Evolutionary conservation across 495 filamentous ascomycete genomes (phyloP).

Genomic region (Neurospora intermedia): DNA sequence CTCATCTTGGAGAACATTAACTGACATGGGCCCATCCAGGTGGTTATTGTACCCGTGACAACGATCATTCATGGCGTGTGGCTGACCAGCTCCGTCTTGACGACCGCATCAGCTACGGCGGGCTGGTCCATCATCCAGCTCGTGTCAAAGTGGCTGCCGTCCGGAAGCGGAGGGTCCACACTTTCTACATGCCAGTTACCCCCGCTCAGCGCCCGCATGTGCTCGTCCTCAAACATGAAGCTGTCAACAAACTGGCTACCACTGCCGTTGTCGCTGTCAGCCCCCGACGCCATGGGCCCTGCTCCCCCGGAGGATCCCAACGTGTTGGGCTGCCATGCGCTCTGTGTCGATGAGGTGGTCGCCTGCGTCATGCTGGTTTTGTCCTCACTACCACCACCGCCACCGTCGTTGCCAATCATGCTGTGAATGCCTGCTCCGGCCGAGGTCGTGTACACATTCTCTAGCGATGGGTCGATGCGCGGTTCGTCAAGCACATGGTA

Average conservation of each 20-base stretch:
- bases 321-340: not conserved
- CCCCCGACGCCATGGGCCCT: not conserved
- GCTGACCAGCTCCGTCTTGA: not conserved
- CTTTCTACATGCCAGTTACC: not conserved
- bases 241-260: not conserved
- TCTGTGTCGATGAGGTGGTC: not conserved
- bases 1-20: not conserved
- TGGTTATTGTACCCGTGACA: not conserved
- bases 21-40: not conserved
- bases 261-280: not conserved
- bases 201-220: not conserved
- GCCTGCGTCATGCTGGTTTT: not conserved
- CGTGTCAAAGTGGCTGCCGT: slow-evolving; percentile 14
- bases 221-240: not conserved
- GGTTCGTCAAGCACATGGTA: not conserved
- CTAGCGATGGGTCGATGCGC: slow-evolving; percentile 16
- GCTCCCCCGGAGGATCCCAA: not conserved
- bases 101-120: not conserved
- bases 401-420: not conserved
- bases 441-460: slow-evolving; percentile 4
- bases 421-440: not conserved
- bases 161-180: slow-evolving; percentile 3
- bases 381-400: not conserved
- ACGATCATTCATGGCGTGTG: not conserved
- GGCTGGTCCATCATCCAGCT: slow-evolving; percentile 9